Conservation (phyloP, 495 filamentous ascomycete species). For the Neurospora sp. region DNA sequence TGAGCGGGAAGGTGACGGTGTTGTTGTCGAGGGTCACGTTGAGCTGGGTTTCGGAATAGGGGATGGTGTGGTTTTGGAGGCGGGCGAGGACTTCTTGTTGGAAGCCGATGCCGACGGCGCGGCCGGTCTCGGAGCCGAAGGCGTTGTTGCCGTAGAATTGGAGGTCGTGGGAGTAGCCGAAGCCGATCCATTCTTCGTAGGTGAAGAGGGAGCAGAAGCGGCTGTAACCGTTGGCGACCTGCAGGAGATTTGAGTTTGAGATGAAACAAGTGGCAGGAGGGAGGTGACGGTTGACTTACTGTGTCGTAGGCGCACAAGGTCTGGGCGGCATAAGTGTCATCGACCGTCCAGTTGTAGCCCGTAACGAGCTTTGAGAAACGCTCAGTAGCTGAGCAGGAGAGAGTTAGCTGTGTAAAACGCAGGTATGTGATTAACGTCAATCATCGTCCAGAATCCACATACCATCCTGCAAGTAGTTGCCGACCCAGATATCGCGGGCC, state of each 20-base stretch:
- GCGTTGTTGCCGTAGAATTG: conserved; percentile 47
- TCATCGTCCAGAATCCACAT: not conserved
- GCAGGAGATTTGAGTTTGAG: not conserved
- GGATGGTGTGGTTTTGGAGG: conserved; percentile 43
- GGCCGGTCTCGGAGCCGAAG: conserved; percentile 51
- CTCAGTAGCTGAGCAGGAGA: conserved; percentile 25
- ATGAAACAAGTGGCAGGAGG: conserved; percentile 32
- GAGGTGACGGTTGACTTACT: conserved; percentile 21
- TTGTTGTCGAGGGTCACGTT: conserved; percentile 61
- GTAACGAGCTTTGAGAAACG: conserved; percentile 36
- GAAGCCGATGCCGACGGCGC: conserved; percentile 55
- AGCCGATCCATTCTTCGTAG: conserved; percentile 57
- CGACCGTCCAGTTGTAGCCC: conserved; percentile 40
- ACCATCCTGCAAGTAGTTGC: conserved; percentile 40
- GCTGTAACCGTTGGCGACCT: conserved; percentile 51
- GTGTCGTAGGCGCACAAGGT: conserved; percentile 75
- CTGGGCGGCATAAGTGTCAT: conserved; percentile 47
- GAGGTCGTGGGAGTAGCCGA: conserved; percentile 60
- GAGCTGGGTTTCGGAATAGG: conserved; percentile 43
- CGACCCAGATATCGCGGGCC: conserved; percentile 44
- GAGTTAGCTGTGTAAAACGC: not conserved
- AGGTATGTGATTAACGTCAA: too few relatives aligned
- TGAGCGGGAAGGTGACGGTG: conserved; percentile 57
- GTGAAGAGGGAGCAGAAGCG: conserved; percentile 67
- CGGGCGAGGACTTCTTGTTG: conserved; percentile 53